phyloP scores from a whole-genome alignment of 1,139 yeast species.

The Casaregolazyma suthepensis region DNA sequence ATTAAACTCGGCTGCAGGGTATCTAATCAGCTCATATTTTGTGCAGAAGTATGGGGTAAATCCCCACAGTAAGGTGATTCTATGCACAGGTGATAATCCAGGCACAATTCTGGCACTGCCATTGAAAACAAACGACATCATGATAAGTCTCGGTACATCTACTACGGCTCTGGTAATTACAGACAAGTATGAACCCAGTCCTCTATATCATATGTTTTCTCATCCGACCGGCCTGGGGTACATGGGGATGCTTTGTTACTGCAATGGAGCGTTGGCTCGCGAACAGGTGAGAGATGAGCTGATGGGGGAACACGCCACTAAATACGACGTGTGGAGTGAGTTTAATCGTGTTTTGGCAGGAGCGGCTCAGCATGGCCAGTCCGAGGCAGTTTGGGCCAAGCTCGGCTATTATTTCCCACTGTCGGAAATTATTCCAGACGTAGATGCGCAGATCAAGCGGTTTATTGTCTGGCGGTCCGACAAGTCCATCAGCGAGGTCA shows the following conservation, averaged over 20 bases:
- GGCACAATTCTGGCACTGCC: conserved; percentile 86
- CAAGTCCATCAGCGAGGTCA: background rate
- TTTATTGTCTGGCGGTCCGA: conserved; percentile 15
- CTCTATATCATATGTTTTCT: conserved; percentile 76
- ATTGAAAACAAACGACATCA: conserved; percentile 64
- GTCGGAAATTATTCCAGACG: conserved; percentile 86
- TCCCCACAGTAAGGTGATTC: conserved; percentile 47
- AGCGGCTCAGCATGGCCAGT: conserved; percentile 18
- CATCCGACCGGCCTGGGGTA: conserved; percentile 75
- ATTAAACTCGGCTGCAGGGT: conserved; percentile 33
- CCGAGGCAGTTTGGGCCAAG: conserved; percentile 27
- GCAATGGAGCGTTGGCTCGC: conserved; percentile 85
- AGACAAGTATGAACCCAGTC: conserved; percentile 68
- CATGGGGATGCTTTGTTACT: conserved; percentile 95
- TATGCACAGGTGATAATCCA: conserved; percentile 84
- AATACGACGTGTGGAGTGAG: conserved; percentile 46
- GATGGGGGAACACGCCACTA: conserved; percentile 39
- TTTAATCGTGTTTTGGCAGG: conserved; percentile 44
- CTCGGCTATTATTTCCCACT: conserved; percentile 82
- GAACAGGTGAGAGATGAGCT: conserved; percentile 65
- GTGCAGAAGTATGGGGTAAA: conserved; percentile 57
- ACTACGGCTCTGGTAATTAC: conserved; percentile 83
- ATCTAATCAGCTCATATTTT: conserved; percentile 52
- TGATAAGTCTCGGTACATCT: conserved; percentile 82
- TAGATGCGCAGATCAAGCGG: conserved; percentile 31